Evolutionary conservation across 306 rosid species (phyloP).

Genomic region (Acmispon strigosus): DNA sequence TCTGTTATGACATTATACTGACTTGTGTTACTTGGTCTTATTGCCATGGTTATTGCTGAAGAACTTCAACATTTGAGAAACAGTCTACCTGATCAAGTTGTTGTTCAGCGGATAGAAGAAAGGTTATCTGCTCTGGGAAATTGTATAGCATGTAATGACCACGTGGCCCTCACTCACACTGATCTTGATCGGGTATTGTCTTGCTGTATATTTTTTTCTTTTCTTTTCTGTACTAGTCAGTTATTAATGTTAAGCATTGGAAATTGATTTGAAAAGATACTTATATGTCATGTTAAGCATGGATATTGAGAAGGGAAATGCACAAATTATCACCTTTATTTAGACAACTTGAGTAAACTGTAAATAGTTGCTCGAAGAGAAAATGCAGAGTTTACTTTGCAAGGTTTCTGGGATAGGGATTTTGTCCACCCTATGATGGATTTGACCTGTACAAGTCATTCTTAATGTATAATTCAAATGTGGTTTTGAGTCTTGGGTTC

Average conservation of each 20-base stretch:
- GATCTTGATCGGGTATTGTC: slow-evolving; percentile 81
- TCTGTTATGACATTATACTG: background rate
- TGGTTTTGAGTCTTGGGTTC: slow-evolving; percentile 2
- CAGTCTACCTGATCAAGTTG: slow-evolving; percentile 88
- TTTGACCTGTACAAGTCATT: background rate
- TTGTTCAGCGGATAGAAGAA: slow-evolving; percentile 89
- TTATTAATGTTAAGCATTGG: background rate
- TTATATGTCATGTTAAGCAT: background rate
- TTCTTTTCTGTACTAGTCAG: background rate
- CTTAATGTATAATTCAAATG: background rate
- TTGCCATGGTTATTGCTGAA: slow-evolving; percentile 20
- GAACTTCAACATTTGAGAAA: slow-evolving; percentile 95
- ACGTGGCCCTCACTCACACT: slow-evolving; percentile 90
- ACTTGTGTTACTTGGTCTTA: background rate
- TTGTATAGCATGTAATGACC: slow-evolving; percentile 89
- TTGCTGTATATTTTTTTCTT: background rate
- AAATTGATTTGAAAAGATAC: background rate
- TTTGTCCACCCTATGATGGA: background rate
- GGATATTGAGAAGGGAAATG: background rate
- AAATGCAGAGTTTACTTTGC: background rate
- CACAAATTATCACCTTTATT: background rate
- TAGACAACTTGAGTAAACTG: background rate
- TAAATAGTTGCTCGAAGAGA: background rate
- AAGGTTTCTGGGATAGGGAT: background rate
- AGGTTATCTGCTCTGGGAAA: slow-evolving; percentile 88